Conservation (phyloP, 768 basidiomycete genomes). For the Favolaschia claudopus region DNA sequence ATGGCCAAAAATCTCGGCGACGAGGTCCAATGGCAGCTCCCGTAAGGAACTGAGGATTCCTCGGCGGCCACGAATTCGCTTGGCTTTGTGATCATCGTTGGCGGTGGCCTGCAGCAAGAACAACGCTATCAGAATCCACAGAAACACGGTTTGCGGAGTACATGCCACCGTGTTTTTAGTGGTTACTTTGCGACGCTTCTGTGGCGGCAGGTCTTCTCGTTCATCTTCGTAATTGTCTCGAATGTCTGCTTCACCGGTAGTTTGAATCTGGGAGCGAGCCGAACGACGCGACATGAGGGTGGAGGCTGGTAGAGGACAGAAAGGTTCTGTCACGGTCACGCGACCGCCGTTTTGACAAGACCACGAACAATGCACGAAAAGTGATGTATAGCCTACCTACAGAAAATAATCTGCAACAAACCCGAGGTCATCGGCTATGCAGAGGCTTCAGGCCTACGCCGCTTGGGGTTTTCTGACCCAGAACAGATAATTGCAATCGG, state of each 20-base stretch:
- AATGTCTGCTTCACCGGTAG: too few species aligned
- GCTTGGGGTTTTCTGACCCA: constrained; percentile 78
- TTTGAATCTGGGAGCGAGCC: too few species aligned
- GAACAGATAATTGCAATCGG: constrained; percentile 81
- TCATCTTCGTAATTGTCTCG: too few species aligned
- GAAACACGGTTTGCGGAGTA: background rate
- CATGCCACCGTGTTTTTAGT: background rate
- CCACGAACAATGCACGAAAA: background rate
- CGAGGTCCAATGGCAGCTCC: constrained; percentile 39
- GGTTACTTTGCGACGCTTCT: constrained; percentile 15
- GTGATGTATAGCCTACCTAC: too few species aligned
- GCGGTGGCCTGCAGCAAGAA: too few species aligned
- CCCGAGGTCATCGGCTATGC: background rate
- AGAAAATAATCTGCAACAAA: too few species aligned
- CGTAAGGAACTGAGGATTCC: constrained; percentile 13
- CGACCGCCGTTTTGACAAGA: background rate
- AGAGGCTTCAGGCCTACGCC: background rate
- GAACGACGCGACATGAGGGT: too few species aligned
- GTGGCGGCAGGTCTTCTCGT: too few species aligned
- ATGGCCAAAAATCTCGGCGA: constrained; percentile 51
- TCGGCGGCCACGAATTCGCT: constrained; percentile 15
- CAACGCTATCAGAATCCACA: too few species aligned
- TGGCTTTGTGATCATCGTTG: constrained; percentile 9
- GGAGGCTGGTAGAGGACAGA: too few species aligned
- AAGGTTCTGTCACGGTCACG: background rate